Conservation (phyloP, 2,329 filamentous ascomycete species). For the Coniochaeta prunicola region DNA sequence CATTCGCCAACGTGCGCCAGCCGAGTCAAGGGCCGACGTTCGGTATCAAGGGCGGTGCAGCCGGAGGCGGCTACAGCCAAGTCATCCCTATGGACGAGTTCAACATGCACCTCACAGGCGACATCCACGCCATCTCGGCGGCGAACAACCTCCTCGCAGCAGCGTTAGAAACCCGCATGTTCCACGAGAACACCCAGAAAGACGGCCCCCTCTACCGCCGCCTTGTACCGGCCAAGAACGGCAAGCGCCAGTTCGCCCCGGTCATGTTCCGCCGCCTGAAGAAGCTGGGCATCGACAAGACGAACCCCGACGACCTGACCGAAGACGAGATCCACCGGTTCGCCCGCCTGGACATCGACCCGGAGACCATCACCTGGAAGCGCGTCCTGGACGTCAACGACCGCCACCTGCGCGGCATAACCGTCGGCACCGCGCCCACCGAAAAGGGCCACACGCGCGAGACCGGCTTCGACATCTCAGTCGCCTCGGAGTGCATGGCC, state of each 20-base stretch:
- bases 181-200: constrained; percentile 94
- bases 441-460: constrained; percentile 84
- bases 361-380: constrained; percentile 94
- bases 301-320: constrained; percentile 82
- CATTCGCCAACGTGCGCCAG: constrained; percentile 94
- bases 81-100: constrained; percentile 99
- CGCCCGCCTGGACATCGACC: constrained; percentile 92
- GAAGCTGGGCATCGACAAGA: constrained; percentile 95
- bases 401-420: constrained; percentile 82
- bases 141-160: constrained; percentile 96
- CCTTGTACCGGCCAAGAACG: constrained; percentile 83
- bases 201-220: constrained; percentile 81
- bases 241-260: constrained; percentile 73
- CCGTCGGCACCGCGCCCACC: constrained; percentile 78
- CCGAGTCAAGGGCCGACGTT: constrained; percentile 97
- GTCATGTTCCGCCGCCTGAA: constrained; percentile 90
- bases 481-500: constrained; percentile 97
- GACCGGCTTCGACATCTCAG: constrained; percentile 96
- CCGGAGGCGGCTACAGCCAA: constrained; percentile 95
- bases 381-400: constrained; percentile 97
- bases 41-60: constrained; percentile 96
- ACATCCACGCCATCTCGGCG: constrained; percentile 94
- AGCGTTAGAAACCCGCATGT: constrained; percentile 95
- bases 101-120: constrained; percentile 93
- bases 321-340: constrained; percentile 83